Percentiles rank a stretch among this genome's conserved stretches.
Conservation (phyloP, 2,329 filamentous ascomycete genomes). For the Fusarium zealandicum region DNA sequence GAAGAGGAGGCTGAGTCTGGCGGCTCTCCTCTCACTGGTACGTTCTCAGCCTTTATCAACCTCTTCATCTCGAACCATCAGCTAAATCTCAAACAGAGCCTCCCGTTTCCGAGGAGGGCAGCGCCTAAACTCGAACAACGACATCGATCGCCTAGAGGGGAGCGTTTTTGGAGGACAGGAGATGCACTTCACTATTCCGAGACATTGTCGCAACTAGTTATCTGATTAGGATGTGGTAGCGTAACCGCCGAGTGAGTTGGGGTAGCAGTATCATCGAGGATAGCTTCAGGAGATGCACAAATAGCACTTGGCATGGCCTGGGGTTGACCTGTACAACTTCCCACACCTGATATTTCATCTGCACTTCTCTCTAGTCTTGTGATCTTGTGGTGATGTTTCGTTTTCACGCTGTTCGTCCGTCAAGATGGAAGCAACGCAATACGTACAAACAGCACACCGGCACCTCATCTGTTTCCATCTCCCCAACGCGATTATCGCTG, state of each 20-base stretch:
- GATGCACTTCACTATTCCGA: background rate
- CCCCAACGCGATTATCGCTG: background rate
- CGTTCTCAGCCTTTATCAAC: background rate
- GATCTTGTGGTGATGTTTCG: background rate
- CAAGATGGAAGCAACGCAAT: background rate
- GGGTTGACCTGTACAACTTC: background rate
- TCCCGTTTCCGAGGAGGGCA: constrained; percentile 24
- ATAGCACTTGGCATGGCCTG: background rate
- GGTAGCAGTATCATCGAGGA: constrained; percentile 18
- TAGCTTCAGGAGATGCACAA: constrained; percentile 5
- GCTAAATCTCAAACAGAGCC: constrained; percentile 20
- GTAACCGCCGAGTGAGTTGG: constrained; percentile 16
- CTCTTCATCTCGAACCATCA: background rate
- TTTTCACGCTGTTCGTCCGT: background rate
- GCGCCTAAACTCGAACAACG: constrained; percentile 9
- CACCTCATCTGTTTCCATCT: too few relatives aligned
- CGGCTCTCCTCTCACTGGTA: constrained; percentile 33
- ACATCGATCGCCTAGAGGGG: background rate
- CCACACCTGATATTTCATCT: background rate
- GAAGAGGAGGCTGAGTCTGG: constrained; percentile 28
- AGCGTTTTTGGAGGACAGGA: background rate
- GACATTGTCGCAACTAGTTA: constrained; percentile 27
- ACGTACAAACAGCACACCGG: too few relatives aligned
- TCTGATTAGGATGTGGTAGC: constrained; percentile 23
- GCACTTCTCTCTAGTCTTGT: background rate